Conservation (phyloP, 257 asterid species). For the Apocynum venetum region DNA sequence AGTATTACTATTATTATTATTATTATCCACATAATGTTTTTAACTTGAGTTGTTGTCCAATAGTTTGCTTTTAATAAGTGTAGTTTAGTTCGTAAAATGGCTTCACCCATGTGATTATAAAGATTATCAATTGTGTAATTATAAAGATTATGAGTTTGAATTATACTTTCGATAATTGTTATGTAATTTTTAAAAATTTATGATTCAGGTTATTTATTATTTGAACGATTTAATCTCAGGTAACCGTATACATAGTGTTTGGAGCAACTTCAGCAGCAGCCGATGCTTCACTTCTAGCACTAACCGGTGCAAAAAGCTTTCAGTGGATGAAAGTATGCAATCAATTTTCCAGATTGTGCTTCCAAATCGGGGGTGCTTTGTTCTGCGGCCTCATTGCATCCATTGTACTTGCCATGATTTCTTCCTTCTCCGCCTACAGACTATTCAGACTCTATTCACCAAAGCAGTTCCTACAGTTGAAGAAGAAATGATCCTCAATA, state of each 20-base stretch:
- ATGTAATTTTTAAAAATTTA: no score
- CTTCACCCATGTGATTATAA: no score
- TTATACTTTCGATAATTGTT: no score
- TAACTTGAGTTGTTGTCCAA: no score
- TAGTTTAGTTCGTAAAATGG: no score
- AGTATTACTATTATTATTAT: no score
- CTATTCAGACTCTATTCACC: conserved; percentile 64
- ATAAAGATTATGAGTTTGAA: no score
- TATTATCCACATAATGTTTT: no score
- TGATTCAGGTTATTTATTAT: no score
- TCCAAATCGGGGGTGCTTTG: conserved; percentile 54
- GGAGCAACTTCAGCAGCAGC: conserved; percentile 47
- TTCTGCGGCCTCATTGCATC: conserved; percentile 41
- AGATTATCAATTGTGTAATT: no score
- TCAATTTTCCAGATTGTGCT: conserved; percentile 52
- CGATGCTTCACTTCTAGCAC: conserved; percentile 47
- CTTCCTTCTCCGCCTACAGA: conserved; percentile 50
- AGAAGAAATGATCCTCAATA: conserved; percentile 12
- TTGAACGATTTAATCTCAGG: conserved; percentile 26
- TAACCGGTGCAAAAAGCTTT: conserved; percentile 49
- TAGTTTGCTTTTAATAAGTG: no score
- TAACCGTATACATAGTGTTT: conserved; percentile 46
- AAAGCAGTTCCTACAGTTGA: conserved; percentile 40
- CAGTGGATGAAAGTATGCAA: conserved; percentile 77
- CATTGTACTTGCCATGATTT: conserved; percentile 31